Evolutionary conservation across 768 basidiomycete genomes (phyloP).

Genomic region (Leucosporidium scottii): DNA sequence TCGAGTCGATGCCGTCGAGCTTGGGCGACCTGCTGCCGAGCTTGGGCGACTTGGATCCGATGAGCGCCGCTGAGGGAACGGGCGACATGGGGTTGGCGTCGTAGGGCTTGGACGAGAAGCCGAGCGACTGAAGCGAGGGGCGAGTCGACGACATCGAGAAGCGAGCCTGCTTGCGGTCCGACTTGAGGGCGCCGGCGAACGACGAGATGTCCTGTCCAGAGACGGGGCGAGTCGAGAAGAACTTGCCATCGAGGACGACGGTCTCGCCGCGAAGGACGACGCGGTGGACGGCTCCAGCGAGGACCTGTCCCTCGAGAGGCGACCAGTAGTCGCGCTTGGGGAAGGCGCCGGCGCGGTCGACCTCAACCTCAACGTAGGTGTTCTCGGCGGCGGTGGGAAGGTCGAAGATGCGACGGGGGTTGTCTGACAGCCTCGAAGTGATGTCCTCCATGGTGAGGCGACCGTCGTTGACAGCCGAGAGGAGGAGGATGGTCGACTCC

Average conservation of each 20-base stretch:
- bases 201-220: slow-evolving; percentile 41
- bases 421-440: slow-evolving; percentile 74
- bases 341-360: slow-evolving; percentile 66
- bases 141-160: slow-evolving; percentile 41
- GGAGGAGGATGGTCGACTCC: slow-evolving; percentile 77
- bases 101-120: slow-evolving; percentile 26
- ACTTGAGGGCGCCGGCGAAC: slow-evolving; percentile 26
- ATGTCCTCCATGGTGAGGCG: slow-evolving; percentile 77
- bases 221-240: slow-evolving; percentile 47
- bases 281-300: slow-evolving; percentile 75
- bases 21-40: slow-evolving; percentile 32
- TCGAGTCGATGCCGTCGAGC: slow-evolving; percentile 25
- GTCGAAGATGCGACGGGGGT: slow-evolving; percentile 84
- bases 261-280: slow-evolving; percentile 87
- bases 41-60: slow-evolving; percentile 37
- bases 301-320: slow-evolving; percentile 56
- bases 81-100: slow-evolving; percentile 26
- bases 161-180: slow-evolving; percentile 39
- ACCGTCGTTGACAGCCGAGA: slow-evolving; percentile 74
- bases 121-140: slow-evolving; percentile 32
- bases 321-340: slow-evolving; percentile 59
- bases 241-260: slow-evolving; percentile 73
- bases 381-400: slow-evolving; percentile 63
- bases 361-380: slow-evolving; percentile 85
- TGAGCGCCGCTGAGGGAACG: slow-evolving; percentile 39